Conservation (phyloP, 228 moss, liverwort and hornwort genomes). For the Sphagnum fallax region DNA sequence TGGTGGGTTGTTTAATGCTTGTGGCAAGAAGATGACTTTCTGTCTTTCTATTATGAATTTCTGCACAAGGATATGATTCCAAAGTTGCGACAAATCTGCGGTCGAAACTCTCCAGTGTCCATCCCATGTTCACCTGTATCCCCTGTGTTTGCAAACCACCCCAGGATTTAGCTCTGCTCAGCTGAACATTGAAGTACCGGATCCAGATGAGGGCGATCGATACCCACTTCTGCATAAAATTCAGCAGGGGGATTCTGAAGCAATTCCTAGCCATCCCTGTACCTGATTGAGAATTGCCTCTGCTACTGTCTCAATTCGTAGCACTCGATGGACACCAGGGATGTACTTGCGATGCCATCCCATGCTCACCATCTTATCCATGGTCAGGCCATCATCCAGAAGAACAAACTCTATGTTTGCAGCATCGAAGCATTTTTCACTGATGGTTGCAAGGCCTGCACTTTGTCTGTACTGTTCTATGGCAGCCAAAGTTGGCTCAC, state of each 20-base stretch:
- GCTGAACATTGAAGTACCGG: too few relatives aligned
- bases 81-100: conserved; percentile 66
- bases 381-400: conserved; percentile 74
- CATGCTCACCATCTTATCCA: conserved; percentile 66
- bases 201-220: too few relatives aligned
- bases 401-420: conserved; percentile 80
- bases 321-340: conserved; percentile 59
- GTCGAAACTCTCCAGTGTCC: conserved; percentile 84
- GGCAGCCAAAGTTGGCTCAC: conserved; percentile 43
- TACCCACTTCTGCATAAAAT: not conserved
- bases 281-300: conserved; percentile 80
- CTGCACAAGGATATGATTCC: conserved; percentile 74
- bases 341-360: conserved; percentile 71
- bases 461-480: conserved; percentile 57
- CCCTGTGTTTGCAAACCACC: too few relatives aligned
- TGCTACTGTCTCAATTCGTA: conserved; percentile 87
- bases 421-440: conserved; percentile 68
- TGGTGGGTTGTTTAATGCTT: too few relatives aligned
- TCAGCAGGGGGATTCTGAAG: not conserved
- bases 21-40: too few relatives aligned
- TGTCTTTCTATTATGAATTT: not conserved
- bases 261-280: not conserved
- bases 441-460: conserved; percentile 42
- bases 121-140: conserved; percentile 2
- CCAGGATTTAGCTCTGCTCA: too few relatives aligned